A percentile compares a stretch with the other conserved stretches of the same genome.
Evolutionary conservation across 1,284 basidiomycete genomes (phyloP).

Genomic region (Calocybe gambosa): DNA sequence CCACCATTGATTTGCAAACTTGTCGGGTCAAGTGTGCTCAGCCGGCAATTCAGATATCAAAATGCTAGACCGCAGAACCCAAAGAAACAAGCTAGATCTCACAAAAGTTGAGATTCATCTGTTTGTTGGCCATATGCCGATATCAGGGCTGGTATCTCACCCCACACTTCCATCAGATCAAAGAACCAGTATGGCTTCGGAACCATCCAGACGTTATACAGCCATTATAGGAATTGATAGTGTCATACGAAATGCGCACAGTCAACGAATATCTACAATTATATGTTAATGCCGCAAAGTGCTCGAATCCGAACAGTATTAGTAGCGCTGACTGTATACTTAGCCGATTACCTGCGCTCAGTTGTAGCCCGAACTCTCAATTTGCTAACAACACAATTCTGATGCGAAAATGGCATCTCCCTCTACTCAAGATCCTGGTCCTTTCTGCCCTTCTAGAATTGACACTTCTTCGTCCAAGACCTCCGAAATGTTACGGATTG

Average conservation of each 20-base stretch:
- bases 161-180: slow-evolving; percentile 5
- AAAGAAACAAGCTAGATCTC: not conserved
- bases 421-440: too few relatives aligned
- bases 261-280: too few relatives aligned
- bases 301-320: too few relatives aligned
- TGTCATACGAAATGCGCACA: too few relatives aligned
- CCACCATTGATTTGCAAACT: not conserved
- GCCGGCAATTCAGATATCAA: too few relatives aligned
- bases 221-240: not conserved
- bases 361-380: not conserved
- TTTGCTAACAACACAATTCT: not conserved
- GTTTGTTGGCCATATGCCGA: not conserved
- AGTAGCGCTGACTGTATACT: not conserved
- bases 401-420: too few relatives aligned
- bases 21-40: too few relatives aligned
- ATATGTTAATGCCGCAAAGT: too few relatives aligned
- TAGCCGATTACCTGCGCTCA: not conserved
- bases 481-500: slow-evolving; percentile 62
- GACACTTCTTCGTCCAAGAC: slow-evolving; percentile 53
- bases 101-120: not conserved
- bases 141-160: not conserved
- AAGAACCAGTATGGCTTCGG: slow-evolving; percentile 1
- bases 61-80: too few relatives aligned
- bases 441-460: slow-evolving; percentile 23
- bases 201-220: not conserved